Evolutionary conservation across 2,329 filamentous ascomycete genomes (phyloP), one percentile per base, ranked within the genome.

Genomic region (Fusarium sp.): DNA sequence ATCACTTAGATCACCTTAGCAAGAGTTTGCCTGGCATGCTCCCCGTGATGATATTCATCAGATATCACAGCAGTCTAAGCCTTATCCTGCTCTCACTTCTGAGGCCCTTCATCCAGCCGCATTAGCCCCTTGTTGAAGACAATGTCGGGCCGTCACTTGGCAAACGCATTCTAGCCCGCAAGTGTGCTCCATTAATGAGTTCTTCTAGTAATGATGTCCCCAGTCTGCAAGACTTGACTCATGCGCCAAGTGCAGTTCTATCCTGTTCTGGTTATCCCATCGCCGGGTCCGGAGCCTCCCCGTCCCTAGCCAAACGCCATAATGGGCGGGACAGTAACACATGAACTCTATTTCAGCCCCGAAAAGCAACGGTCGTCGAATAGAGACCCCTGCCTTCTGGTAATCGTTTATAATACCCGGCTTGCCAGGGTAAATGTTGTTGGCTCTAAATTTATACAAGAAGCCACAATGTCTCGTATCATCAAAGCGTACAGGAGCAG

Each of bases 21-120:
- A 4, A 38, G 18, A n/a, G 0, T 2, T 11, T 3, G 3, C 0
- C 0, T 38, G 9, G 16, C 9, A 38, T 0, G 2, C 1, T 11
- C 5, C 34, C 5, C 9, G 16, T 38, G 9, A 38, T 6, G 9
- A n/a, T 11, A 9, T n/a, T 38, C 3, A 38, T 38, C 2, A 38
- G 34, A 7, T n/a, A 38, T n/a, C 16, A 11, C 16, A n/a, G 18
- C 1, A n/a, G 34, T 11, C 34, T 38, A 38, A n/a, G 18, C 9
- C 34, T 38, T 38, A n/a, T n/a, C 18, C 34, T 11, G 6, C 34
- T n/a, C 18, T 11, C 3, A 5, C 18, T 3, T 38, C 16, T 18
- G 9, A 38, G 16, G 6, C 32, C 32, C 32, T 38, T 38, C 9
- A 10, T 38, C 9, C 5, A 38, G 34, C 18, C 16, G 34, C 16